These are phyloP conservation scores for Cutaneotrichosporon curvatum DNA, from an alignment of 1,284 basidiomycete species.

Conservation along the genomic window DNA sequence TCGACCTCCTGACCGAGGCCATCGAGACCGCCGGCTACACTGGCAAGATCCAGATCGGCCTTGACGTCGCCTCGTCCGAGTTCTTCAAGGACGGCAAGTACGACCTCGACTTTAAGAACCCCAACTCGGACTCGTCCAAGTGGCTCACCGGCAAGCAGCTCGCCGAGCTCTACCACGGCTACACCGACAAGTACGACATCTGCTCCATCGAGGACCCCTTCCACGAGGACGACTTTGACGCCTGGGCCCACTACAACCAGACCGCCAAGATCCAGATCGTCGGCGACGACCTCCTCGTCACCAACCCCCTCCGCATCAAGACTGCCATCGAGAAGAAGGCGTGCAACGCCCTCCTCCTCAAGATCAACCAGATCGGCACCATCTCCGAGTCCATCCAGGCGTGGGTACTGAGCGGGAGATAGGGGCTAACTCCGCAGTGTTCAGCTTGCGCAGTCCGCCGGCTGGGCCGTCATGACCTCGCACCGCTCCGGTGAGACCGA, in stretches of 20 bases:
- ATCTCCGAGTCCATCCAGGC: conserved; percentile 85
- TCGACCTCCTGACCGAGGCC: conserved; percentile 90
- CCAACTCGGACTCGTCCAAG: conserved; percentile 94
- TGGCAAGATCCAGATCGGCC: conserved; percentile 97
- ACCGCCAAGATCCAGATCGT: conserved; percentile 62
- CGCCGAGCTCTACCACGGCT: conserved; percentile 82
- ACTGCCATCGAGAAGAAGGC: conserved; percentile 99
- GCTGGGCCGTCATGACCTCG: conserved; percentile 99
- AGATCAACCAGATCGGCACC: conserved; percentile 99
- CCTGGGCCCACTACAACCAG: conserved; percentile 87
- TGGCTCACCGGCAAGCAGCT: conserved; percentile 83
- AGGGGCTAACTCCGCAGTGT: conserved; percentile 56
- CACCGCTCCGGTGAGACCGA: conserved; percentile 97
- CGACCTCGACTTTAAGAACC: conserved; percentile 96
- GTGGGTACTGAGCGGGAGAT: conserved; percentile 20
- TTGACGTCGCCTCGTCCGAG: conserved; percentile 98
- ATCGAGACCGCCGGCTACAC: conserved; percentile 98
- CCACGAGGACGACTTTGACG: conserved; percentile 99
- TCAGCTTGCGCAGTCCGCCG: conserved; percentile 90
- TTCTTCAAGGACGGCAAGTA: conserved; percentile 99
- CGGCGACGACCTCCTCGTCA: conserved; percentile 97
- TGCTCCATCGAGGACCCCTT: conserved; percentile 99
- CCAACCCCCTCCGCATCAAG: conserved; percentile 91
- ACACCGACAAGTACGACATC: conserved; percentile 88
- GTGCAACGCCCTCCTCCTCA: conserved; percentile 97